Percentiles rank a stretch among this genome's conserved stretches.
These are phyloP conservation scores for Phyllostachys edulis DNA, from an alignment of 176 grass and related monocot species.

Conservation along the genomic window DNA sequence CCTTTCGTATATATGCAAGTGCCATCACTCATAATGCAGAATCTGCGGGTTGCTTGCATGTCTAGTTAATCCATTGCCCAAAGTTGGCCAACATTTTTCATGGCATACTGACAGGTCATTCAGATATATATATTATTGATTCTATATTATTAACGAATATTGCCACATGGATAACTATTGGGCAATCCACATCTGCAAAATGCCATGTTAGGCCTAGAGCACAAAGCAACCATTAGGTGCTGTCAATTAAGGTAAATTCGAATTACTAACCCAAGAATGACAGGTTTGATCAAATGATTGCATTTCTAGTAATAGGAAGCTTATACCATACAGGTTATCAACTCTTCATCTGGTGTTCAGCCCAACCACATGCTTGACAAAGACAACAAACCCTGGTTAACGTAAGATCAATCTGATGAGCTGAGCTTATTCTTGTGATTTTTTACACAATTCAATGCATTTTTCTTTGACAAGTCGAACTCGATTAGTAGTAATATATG, in stretches of 20 bases:
- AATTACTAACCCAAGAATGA: conserved; percentile 1
- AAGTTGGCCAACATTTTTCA: conserved; percentile 3
- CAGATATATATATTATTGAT: conserved; percentile 18
- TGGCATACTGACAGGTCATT: conserved; percentile 17
- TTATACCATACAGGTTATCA: not conserved
- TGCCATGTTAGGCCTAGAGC: conserved; percentile 36
- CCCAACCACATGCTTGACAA: not conserved
- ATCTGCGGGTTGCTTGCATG: conserved; percentile 22
- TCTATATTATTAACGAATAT: conserved; percentile 21
- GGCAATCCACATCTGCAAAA: conserved; percentile 23
- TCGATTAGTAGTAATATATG: no score
- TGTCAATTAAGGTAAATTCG: conserved; percentile 10
- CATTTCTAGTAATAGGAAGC: conserved; percentile 29
- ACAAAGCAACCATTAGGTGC: conserved; percentile 6
- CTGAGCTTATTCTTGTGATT: not conserved
- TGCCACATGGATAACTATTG: conserved; percentile 24
- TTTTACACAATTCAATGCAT: not conserved
- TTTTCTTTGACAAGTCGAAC: not conserved
- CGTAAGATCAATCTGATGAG: not conserved
- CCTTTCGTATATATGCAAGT: conserved; percentile 51
- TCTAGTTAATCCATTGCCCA: conserved; percentile 28
- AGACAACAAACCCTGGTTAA: not conserved
- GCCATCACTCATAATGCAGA: conserved; percentile 25
- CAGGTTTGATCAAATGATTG: conserved; percentile 24
- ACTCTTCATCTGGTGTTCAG: not conserved